Evolutionary conservation across 352 stramenopile species (phyloP), one percentile per base, ranked within the genome.

Genomic region (Pythium coloratum): DNA sequence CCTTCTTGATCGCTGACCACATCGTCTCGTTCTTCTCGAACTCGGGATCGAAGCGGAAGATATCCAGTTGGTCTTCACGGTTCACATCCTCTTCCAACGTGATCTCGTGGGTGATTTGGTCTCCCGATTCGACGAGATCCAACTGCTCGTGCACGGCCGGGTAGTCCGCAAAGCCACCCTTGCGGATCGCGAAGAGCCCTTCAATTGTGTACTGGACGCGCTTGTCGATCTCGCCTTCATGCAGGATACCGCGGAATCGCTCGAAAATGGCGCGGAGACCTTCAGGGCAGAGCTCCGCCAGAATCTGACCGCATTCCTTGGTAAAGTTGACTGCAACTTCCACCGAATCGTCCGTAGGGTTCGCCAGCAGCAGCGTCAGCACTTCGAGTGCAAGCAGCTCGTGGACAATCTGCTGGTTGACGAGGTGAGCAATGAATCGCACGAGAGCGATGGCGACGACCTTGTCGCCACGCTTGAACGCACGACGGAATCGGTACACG

Each of bases 91-190:
- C 97, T 68, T 99, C 97, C 47, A 99, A 79, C 32, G 90, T 90
- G 42, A 98, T 88, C 67, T 99, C 95, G 74, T 99, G 98, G 0
- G 96, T 99, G 70, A 99, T 99, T 82, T 99, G 97, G 73, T 99
- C 98, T 13, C 98, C 96, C 0, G 88, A 86, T 76, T 99, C 97
- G 7, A 99, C 97, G 14, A 99, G 71, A 77, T 99, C 97, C 55
- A 99, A 80, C 71, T 99, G 86, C 42, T 97, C 79, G 40, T 97
- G 82, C 6, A 99, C 81, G 0, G 89, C 93, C 0, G 96, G 96
- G 78, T 98, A 98, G 60, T 99, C 96, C 0, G 76, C 82, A 72
- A 99, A 99, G 0, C 88, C 90, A 18, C 82, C 90, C 67, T 98
- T 99, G 46, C 96, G 91, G 64, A 99, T 95, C 12, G 96, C 96